Evolutionary conservation across 331 rosid genomes (phyloP).

Genomic region (Stylosanthes scabra): DNA sequence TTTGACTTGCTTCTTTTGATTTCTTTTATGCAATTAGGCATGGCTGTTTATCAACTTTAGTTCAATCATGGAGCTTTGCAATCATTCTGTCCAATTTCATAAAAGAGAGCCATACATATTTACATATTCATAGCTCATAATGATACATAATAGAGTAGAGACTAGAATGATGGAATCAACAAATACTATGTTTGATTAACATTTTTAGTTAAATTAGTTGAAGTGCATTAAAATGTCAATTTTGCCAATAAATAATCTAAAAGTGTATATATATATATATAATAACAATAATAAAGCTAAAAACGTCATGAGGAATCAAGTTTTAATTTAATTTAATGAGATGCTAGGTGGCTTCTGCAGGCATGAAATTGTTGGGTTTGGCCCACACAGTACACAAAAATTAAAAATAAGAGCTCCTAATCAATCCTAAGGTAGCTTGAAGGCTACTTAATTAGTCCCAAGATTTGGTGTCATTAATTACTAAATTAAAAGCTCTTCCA

Average conservation of each 20-base stretch:
- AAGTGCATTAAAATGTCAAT: too few relatives aligned
- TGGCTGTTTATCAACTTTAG: constrained; percentile 36
- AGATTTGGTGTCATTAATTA: constrained; percentile 29
- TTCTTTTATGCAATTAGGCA: constrained; percentile 30
- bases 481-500: constrained; percentile 42
- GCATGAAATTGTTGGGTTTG: constrained; percentile 30
- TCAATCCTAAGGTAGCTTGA: background rate
- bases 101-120: background rate
- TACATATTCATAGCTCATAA: background rate
- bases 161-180: background rate
- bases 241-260: too few relatives aligned
- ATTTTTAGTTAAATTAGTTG: too few relatives aligned
- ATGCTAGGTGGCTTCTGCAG: constrained; percentile 41
- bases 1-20: constrained; percentile 26
- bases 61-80: constrained; percentile 43
- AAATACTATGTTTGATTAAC: too few relatives aligned
- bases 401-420: constrained; percentile 4
- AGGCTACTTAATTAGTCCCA: background rate
- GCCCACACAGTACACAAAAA: constrained; percentile 28
- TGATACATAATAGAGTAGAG: background rate
- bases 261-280: too few relatives aligned
- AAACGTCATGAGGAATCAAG: constrained; percentile 24
- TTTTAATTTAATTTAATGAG: constrained; percentile 9
- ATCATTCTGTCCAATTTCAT: constrained; percentile 8
- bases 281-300: too few relatives aligned